Conservation (phyloP, 345 rosid genomes). For the Eucalyptus guilfoylei region DNA sequence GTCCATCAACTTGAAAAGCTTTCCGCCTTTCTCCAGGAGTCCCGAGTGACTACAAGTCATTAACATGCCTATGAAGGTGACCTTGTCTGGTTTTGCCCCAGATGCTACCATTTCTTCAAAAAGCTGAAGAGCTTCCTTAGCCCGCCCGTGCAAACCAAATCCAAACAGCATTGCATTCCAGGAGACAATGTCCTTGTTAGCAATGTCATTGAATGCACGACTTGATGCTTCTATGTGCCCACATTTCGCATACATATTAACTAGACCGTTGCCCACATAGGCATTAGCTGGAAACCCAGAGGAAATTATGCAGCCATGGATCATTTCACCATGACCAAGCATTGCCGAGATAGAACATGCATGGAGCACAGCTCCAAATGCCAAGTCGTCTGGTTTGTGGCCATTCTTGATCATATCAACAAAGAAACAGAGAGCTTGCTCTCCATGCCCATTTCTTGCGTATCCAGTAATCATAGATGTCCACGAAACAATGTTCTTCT, state of each 20-base stretch:
- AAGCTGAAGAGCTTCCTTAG: constrained; percentile 34
- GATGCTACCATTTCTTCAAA: constrained; percentile 44
- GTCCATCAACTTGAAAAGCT: constrained; percentile 29
- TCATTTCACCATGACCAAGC: constrained; percentile 53
- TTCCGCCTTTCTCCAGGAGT: constrained; percentile 41
- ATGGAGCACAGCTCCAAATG: constrained; percentile 60
- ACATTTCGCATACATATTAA: constrained; percentile 74
- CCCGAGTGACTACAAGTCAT: constrained; percentile 82
- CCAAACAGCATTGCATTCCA: constrained; percentile 74
- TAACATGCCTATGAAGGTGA: constrained; percentile 61
- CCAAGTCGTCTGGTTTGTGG: constrained; percentile 28
- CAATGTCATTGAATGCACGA: constrained; percentile 36
- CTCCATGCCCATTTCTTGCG: constrained; percentile 46
- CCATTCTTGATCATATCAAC: constrained; percentile 29
- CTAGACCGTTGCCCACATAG: constrained; percentile 59
- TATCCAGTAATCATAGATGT: constrained; percentile 66
- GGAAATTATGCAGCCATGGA: constrained; percentile 46
- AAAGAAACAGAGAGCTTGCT: constrained; percentile 42
- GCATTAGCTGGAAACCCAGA: constrained; percentile 40
- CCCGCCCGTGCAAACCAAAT: constrained; percentile 58
- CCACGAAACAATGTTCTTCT: constrained; percentile 60
- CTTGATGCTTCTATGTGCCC: constrained; percentile 46
- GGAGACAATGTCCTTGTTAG: constrained; percentile 52
- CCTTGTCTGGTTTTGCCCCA: constrained; percentile 53
- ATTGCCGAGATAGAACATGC: constrained; percentile 59